Evolutionary conservation across 495 filamentous ascomycete genomes (phyloP), one percentile per base, ranked within the genome.

Genomic region (Podospora anserina): DNA sequence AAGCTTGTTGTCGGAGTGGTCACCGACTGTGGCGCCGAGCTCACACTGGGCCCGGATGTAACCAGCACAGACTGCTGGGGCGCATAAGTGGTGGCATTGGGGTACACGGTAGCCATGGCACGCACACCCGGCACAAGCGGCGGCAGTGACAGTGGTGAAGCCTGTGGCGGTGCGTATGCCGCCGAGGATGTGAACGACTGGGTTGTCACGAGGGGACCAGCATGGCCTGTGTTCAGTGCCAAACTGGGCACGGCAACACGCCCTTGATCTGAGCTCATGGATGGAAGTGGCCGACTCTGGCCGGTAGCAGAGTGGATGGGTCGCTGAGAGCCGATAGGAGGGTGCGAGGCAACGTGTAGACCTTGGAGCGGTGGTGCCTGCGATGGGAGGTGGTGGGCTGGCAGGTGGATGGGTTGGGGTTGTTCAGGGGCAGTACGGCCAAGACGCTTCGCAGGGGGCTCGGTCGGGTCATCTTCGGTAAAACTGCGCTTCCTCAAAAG

Each of bases 361-460:
- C 30, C 56, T 6, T 23, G 16, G 59, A 13, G 26, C 26, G 59
- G 3, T 15, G 60, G 19, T 4, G 64, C 39, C 49, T 76, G 75
- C 9, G 65, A 64, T 7, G 66, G 61, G 30, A 65, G 15, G 27
- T 65, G 69, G 9, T 23, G 27, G 49, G 63, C 59, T 15, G 66
- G 28, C 20, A 49, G 39, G 9, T 49, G 39, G 2, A 16, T 49
- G 39, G 39, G 13, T 61, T 27, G 55, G 6, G 20, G 76, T 74
- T 67, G 63, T 61, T 69, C 61, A 63, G 56, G 75, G 65, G 67
- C 71, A 66, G 75, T 64, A 69, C 71, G 77, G 77, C 75, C 82
- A 65, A 82, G 63, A 68, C 90, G 83, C 81, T 96, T 96, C 11
- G 88, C 78, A 11, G 90, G 86, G 20, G 88, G 89, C 66, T 94